These are phyloP conservation scores for Casuarina equisetifolia DNA, from an alignment of 306 rosid species.

Conservation along the genomic window DNA sequence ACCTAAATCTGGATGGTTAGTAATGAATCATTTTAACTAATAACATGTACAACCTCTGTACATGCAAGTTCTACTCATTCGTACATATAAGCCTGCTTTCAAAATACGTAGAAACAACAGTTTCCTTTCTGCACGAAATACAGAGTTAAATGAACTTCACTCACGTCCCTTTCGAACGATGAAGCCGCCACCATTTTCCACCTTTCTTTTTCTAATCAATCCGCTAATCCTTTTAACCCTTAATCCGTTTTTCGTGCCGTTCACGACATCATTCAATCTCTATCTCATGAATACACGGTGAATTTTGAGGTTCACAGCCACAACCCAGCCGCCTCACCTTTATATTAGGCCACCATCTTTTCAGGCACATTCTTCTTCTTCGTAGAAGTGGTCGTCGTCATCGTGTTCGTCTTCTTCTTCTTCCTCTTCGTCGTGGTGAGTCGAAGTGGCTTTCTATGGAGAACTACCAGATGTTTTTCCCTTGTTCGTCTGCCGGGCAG, in stretches of 20 bases:
- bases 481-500: constrained; percentile 41
- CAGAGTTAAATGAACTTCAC: not conserved
- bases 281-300: constrained; percentile 17
- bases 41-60: too few relatives aligned
- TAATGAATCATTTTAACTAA: too few relatives aligned
- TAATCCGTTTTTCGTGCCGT: constrained; percentile 50
- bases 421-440: not conserved
- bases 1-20: too few relatives aligned
- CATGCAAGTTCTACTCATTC: too few relatives aligned
- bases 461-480: constrained; percentile 55
- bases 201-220: constrained; percentile 29
- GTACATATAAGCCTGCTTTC: too few relatives aligned
- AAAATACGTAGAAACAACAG: not conserved
- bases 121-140: not conserved
- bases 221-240: constrained; percentile 29
- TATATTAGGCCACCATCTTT: constrained; percentile 20
- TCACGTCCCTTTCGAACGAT: constrained; percentile 34
- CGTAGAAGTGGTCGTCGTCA: not conserved
- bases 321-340: constrained; percentile 38
- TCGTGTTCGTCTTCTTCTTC: not conserved
- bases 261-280: constrained; percentile 43
- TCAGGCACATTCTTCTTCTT: constrained; percentile 26
- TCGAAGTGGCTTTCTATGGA: constrained; percentile 36
- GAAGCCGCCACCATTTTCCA: constrained; percentile 52
- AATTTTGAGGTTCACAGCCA: constrained; percentile 17